Evolutionary conservation across 192 early-diverging fungal species (phyloP).

Genomic region (Hyaloraphidium curvatum): DNA sequence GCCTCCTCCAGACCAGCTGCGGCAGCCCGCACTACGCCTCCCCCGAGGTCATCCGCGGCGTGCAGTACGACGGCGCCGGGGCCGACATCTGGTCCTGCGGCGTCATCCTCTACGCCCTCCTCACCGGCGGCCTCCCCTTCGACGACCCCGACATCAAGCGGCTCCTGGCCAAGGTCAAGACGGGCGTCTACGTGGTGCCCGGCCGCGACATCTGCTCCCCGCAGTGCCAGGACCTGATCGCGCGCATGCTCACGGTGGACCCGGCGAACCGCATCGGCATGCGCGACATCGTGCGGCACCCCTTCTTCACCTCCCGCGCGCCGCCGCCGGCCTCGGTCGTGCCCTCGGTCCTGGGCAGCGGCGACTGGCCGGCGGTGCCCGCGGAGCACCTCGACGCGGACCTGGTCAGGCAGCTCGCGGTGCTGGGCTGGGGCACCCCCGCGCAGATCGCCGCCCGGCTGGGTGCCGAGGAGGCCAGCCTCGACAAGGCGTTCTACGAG

Average conservation of each 20-base stretch:
- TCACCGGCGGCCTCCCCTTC: conserved; percentile 53
- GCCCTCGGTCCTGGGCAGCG: not conserved
- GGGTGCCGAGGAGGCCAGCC: no score
- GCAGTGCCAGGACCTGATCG: not conserved
- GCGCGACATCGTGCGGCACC: conserved; percentile 29
- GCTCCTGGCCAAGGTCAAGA: conserved; percentile 39
- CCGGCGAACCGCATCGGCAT: conserved; percentile 17
- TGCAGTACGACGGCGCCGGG: conserved; percentile 38
- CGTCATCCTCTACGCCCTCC: conserved; percentile 49
- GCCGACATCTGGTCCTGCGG: conserved; percentile 60
- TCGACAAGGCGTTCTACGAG: no score
- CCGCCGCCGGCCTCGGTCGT: conserved; percentile 7
- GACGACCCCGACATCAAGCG: conserved; percentile 51
- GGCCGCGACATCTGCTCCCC: not conserved
- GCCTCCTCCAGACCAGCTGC: conserved; percentile 5
- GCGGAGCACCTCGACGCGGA: conserved; percentile 21
- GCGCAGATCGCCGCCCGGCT: no score
- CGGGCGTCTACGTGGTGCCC: conserved; percentile 16
- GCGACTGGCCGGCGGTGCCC: not conserved
- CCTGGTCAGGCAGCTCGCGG: conserved; percentile 17
- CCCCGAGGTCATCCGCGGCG: conserved; percentile 47
- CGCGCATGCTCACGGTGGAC: conserved; percentile 1
- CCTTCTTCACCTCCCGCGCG: conserved; percentile 29
- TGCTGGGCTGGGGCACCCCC: conserved; percentile 36
- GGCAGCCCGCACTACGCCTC: conserved; percentile 51